Percentiles rank a stretch among this genome's conserved stretches.
Evolutionary conservation across 2,329 filamentous ascomycete genomes (phyloP).

Genomic region (Clonostachys rhizophaga): DNA sequence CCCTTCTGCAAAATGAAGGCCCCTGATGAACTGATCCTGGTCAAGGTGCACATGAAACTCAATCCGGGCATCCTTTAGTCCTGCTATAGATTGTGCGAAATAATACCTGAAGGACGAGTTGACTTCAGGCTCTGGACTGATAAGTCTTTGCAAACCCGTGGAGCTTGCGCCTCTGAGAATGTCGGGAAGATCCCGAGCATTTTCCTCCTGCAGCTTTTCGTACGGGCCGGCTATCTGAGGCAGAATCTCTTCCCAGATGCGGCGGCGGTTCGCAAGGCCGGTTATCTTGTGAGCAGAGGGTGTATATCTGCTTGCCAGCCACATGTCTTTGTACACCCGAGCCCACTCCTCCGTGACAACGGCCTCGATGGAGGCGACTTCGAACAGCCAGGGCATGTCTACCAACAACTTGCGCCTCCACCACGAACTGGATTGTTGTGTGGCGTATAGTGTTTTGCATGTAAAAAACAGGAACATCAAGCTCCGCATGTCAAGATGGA

Average conservation of each 20-base stretch:
- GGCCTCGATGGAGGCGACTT: not conserved
- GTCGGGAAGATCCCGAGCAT: too few relatives aligned
- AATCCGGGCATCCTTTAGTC: too few relatives aligned
- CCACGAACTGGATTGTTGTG: not conserved
- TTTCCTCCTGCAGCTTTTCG: not conserved
- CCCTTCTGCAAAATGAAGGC: too few relatives aligned
- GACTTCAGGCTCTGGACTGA: not conserved
- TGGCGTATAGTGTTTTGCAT: not conserved
- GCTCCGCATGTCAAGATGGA: not conserved
- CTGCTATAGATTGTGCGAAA: too few relatives aligned
- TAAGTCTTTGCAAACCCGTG: not conserved
- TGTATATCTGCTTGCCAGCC: not conserved
- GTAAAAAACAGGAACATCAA: not conserved
- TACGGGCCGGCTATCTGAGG: not conserved
- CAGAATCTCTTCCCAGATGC: not conserved
- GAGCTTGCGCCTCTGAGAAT: not conserved
- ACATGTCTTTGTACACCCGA: not conserved
- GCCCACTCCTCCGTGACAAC: not conserved
- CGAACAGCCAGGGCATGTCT: slow-evolving; percentile 1
- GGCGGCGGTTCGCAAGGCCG: not conserved
- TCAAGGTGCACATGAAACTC: too few relatives aligned
- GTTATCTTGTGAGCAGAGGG: not conserved
- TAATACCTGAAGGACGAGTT: too few relatives aligned
- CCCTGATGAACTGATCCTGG: too few relatives aligned
- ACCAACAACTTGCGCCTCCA: not conserved